Evolutionary conservation across 805 yeast genomes (phyloP), one percentile per base, ranked within the genome.

Genomic region (Metahyphopichia silvanorum): DNA sequence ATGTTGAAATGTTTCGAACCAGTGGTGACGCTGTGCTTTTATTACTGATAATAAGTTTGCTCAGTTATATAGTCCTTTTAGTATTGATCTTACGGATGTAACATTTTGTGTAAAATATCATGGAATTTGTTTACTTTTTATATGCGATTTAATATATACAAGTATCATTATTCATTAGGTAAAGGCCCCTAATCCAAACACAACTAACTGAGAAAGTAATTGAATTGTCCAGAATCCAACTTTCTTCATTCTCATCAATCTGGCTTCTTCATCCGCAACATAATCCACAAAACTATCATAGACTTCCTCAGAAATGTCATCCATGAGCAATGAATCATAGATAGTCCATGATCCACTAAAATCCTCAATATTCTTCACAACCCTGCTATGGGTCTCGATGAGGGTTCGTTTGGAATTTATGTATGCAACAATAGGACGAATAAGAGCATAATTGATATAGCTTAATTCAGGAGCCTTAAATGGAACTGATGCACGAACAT

Each of bases 331-430:
- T 17, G 93, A 82, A 54, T 93, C 98, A 57, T 88, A 93, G 3
- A 87, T 70, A 1, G 98, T 91, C 98, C 98, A 93, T 6, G 95
- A 77, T 0, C 98, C 98, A 47, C 86, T 88, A 55, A 93, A 93
- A 51, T 93, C 98, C 17, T 69, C 65, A 15, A 88, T 60, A 27
- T 77, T 74, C 53, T 93, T 93, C 21, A 82, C 82, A 6, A 93
- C 79, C 4, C 87, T 76, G 51, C 95, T 86, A 39, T 79, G 71
- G 37, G 91, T 79, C 27, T 95, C 96, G 38, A 93, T 89, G 49
- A 82, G 85, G 0, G 98, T 87, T 49, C 86, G 85, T 38, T 85
- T 74, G 22, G 93, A 83, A 54, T 93, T 93, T 53, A 93, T 91
- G 57, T 91, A 93, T 1, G 89, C 97, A 16, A 93, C 96, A 53